Evolutionary conservation across 495 filamentous ascomycete genomes (phyloP).

Genomic region (Aspergillus diversus): DNA sequence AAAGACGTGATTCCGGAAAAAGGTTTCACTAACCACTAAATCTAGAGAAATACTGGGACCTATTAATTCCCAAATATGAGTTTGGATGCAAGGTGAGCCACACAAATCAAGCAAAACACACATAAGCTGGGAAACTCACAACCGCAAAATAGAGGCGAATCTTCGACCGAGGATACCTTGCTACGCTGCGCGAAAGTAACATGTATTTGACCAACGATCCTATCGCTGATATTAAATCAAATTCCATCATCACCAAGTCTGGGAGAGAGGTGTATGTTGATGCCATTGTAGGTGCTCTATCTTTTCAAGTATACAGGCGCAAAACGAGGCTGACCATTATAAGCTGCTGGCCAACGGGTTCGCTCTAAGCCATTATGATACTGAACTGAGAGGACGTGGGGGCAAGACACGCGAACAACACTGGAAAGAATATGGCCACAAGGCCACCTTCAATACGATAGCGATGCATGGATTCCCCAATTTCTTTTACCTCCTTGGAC

Average conservation of each 20-base stretch:
- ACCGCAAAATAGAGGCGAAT: constrained; percentile 16
- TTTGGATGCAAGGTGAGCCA: constrained; percentile 23
- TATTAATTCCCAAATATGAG: constrained; percentile 18
- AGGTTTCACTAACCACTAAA: neutral
- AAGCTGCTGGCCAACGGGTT: constrained; percentile 24
- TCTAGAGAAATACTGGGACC: constrained; percentile 20
- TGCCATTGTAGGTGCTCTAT: constrained; percentile 17
- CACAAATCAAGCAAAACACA: neutral
- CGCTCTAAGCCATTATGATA: constrained; percentile 16
- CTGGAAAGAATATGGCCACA: constrained; percentile 21
- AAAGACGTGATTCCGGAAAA: neutral
- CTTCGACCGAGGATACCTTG: constrained; percentile 29
- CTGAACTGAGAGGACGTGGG: constrained; percentile 13
- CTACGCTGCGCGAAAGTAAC: constrained; percentile 22
- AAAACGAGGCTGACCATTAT: neutral
- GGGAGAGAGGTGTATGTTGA: constrained; percentile 16
- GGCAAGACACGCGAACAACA: constrained; percentile 17
- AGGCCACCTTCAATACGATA: constrained; percentile 26
- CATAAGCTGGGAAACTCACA: neutral
- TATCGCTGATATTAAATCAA: constrained; percentile 11
- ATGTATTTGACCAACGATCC: constrained; percentile 20
- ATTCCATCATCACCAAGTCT: constrained; percentile 10
- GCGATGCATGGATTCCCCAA: constrained; percentile 35
- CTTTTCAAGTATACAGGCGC: neutral
- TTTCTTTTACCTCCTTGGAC: constrained; percentile 33